Percentiles rank a stretch among this genome's conserved stretches.
Evolutionary conservation across 805 yeast species (phyloP).

Genomic region (Isabelozyma gotoi): DNA sequence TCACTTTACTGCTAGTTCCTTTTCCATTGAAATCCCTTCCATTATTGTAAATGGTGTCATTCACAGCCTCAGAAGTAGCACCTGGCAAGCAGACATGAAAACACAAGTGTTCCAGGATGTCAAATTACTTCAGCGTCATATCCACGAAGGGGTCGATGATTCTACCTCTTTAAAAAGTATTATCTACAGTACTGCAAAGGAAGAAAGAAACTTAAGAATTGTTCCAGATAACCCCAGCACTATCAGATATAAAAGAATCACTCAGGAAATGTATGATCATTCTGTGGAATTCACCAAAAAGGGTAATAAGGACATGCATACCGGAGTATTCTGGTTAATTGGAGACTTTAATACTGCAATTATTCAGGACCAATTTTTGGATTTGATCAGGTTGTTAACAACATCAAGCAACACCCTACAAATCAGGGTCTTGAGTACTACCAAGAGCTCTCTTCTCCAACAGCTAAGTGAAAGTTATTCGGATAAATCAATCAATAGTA

Average conservation of each 20-base stretch:
- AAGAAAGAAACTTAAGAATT: slow-evolving; percentile 44
- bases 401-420: slow-evolving; percentile 32
- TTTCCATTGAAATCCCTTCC: slow-evolving; percentile 46
- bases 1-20: slow-evolving; percentile 19
- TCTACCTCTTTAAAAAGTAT: slow-evolving; percentile 33
- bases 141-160: slow-evolving; percentile 21
- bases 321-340: slow-evolving; percentile 54
- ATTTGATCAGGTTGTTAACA: slow-evolving; percentile 25
- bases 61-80: slow-evolving; percentile 43
- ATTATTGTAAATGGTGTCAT: slow-evolving; percentile 76
- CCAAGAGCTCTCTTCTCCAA: background rate
- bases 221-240: slow-evolving; percentile 34
- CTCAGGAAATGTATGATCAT: slow-evolving; percentile 20
- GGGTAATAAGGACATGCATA: slow-evolving; percentile 34
- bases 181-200: slow-evolving; percentile 42
- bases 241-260: slow-evolving; percentile 30
- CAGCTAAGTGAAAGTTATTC: background rate
- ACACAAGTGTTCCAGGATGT: slow-evolving; percentile 58
- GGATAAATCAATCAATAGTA: background rate
- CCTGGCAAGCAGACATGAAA: slow-evolving; percentile 57
- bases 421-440: slow-evolving; percentile 31
- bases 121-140: slow-evolving; percentile 23
- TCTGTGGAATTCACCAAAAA: slow-evolving; percentile 20
- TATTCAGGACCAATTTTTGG: slow-evolving; percentile 44
- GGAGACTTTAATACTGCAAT: slow-evolving; percentile 50